Evolutionary conservation across 345 rosid species (phyloP), one percentile per base, ranked within the genome.

Genomic region (Syzygium jambos): DNA sequence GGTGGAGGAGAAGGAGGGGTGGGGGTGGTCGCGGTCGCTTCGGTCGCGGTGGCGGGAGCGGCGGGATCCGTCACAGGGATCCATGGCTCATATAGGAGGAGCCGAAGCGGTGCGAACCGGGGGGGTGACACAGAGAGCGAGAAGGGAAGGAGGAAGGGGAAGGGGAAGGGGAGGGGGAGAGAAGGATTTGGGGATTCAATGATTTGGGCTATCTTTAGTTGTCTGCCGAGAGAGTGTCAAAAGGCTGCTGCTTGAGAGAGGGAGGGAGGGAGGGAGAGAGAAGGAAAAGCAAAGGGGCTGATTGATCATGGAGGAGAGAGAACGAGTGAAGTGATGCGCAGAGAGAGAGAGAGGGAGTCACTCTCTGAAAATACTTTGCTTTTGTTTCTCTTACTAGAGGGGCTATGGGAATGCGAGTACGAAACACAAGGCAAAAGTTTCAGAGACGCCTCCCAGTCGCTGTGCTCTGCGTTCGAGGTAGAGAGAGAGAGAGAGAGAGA

Each of bases 1-100:
- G 86, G 95, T 87, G 59, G 98, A 94, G 87, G 99, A 98, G 92
- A 96, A 98, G 87, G 99, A 95, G 53, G 98, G 98, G 84, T n/a
- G 46, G 46, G 5, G 43, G 43, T 41, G 43, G 43, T 41, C 7
- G 46, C 6, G 25, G 80, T 85, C 86, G 25, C 65, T 56, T 23
- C 63, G 4, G 65, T 57, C 63, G 49, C 29, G 65, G 51, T 85
- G 86, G 65, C 86, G 65, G 4, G 57, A 4, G 38, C 56, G 85
- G 57, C 27, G 53, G 27, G 82, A 38, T 73, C 23, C 23, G 23
- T 29, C 54, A 16, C 53, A 52, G 25, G 57, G 57, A 53, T 84
- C 56, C 56, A 84, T 84, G 85, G 85, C 7, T 49, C 85, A 49
- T 84, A 51, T 84, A n/a, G 53, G 27, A 27, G 65, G 78, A 63